These are phyloP conservation scores for Parietichytrium sp. DNA, from an alignment of 108 stramenopile species.

Conservation along the genomic window DNA sequence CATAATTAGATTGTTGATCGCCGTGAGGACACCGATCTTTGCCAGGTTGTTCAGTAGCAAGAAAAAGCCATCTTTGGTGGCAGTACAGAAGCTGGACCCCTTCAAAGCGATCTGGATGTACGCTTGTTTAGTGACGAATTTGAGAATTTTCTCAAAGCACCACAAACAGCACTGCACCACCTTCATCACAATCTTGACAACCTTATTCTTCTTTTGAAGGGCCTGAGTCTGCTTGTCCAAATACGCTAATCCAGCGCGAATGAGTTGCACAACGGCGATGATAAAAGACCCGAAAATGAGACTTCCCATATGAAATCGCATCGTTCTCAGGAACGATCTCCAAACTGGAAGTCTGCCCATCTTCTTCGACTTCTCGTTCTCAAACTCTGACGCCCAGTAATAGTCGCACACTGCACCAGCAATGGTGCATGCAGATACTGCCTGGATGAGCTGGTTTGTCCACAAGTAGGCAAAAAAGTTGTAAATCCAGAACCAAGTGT, in stretches of 20 bases:
- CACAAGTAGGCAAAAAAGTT: constrained; percentile 42
- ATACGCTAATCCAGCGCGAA: constrained; percentile 49
- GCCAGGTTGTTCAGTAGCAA: constrained; percentile 65
- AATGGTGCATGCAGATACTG: background rate
- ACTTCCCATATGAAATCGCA: constrained; percentile 52
- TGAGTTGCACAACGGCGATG: constrained; percentile 52
- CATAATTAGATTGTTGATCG: constrained; percentile 34
- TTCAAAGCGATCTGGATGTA: constrained; percentile 88
- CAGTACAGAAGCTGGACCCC: constrained; percentile 75
- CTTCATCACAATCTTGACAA: constrained; percentile 42
- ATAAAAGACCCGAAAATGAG: constrained; percentile 54
- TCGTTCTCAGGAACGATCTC: background rate
- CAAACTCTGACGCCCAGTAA: constrained; percentile 36
- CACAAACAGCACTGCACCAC: constrained; percentile 52
- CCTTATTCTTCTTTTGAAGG: constrained; percentile 39
- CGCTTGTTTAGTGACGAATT: constrained; percentile 85
- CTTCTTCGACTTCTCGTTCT: constrained; percentile 30
- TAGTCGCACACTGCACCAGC: background rate
- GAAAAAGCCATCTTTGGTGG: constrained; percentile 72
- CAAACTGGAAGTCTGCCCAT: background rate
- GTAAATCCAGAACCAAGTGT: constrained; percentile 29
- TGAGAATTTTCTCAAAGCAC: constrained; percentile 65
- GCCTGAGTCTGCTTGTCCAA: constrained; percentile 43
- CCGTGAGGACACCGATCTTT: constrained; percentile 39
- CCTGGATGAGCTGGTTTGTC: constrained; percentile 40